Base-by-base conservation (phyloP, 305 asterid genomes). In the Euphrasia arctica region DNA sequence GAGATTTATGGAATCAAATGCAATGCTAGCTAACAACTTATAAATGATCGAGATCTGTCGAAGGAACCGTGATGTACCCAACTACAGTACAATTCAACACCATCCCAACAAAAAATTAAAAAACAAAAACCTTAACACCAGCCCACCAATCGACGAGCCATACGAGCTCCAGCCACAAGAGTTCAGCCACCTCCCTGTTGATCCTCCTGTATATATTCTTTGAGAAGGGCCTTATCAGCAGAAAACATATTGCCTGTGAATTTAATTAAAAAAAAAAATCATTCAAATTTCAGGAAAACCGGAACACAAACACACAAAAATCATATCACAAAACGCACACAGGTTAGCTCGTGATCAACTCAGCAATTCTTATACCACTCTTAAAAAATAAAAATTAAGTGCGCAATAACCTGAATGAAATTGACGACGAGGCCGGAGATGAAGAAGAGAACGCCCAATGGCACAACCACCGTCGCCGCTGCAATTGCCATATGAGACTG, bases 91-190 rank as follows among this genome's bases (percentile, higher is more conserved):
- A 52, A 47, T 10, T 15, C 55, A 54, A 29, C 43, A 54, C 2
- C 6, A 31, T 36, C 39, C 58, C 22, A 18, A 18, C 60, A 62
- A 45, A 9, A 62, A 32, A 4, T 9, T 54, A 54, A 56, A 51
- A 34, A 7, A 3, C 43, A 45, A 52, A 63, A 76, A 85, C 95
- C 95, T 87, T 87, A 65, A 87, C 86, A 54, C 79, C 78, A 65
- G 95, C 95, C 92, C 92, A 87, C 95, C 95, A 87, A 72, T 87
- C 95, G 29, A 87, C 70, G 22, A 87, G 63, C 95, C 95, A 87
- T 15, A 87, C 85, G 36, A 87, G 90, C 79, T 87, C 90, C 69
- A 87, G 82, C 95, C 95, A 87, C 66, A 87, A 54, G 11, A 87
- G 74, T 63, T 85, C 92, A 4, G 87, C 83, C 66, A 88, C 66